Base-by-base conservation (phyloP, 1,139 yeast genomes). In the Candida glucosophila region DNA sequence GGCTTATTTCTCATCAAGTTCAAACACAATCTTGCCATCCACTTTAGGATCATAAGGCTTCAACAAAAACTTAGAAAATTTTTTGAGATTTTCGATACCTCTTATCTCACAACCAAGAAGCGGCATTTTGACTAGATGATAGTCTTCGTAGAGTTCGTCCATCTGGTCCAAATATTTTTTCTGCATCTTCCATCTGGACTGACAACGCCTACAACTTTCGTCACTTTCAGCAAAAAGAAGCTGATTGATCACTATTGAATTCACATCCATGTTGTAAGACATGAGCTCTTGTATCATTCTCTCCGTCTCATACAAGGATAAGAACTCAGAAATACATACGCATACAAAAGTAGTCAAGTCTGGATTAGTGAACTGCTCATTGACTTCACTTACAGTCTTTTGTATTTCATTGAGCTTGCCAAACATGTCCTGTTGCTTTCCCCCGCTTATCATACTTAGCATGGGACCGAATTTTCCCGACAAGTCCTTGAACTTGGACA, bases 311-410 rank as follows among this genome's bases (percentile, higher is more conserved):
- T 90, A 90, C 28, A 90, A 66, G 3, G 97, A 88, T 47, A 90
- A 67, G 55, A 90, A 90, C 58, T 90, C 98, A 24, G 96, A 85
- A 38, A 90, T 90, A 58, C 98, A 90, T 22, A 90, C 98, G 58
- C 97, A 90, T 15, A 90, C 83, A 53, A 90, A 90, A 0, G 98
- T 90, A 13, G 98, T 90, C 47, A 90, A 66, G 35, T 90, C 96
- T 3, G 98, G 95, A 55, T 90, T 77, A 44, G 94, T 86, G 62
- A 90, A 90, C 54, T 90, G 98, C 38, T 79, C 79, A 55, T 85
- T 90, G 33, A 90, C 95, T 49, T 85, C 93, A 27, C 76, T 63
- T 16, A 92, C 94, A 37, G 80, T 77, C 35, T 68, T 76, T 41
- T 92, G 85, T 33, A 90, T 75, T 39, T 83, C 93, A 37, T 74